phyloP scores from a whole-genome alignment of 208 protist genomes.

The Trypanosoma avium region DNA sequence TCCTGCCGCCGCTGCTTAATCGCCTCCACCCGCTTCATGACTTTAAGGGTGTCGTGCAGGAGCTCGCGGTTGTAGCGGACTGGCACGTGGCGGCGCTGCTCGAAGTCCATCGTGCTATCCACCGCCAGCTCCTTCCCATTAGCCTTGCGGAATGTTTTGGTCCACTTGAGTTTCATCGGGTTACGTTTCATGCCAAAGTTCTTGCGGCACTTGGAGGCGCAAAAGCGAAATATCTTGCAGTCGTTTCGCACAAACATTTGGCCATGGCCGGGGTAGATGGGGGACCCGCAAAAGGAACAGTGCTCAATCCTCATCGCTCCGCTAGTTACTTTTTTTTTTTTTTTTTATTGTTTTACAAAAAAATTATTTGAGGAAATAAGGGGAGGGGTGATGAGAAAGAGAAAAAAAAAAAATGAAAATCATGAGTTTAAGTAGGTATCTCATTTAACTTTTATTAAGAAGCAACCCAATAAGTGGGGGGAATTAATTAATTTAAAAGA shows the following conservation, averaged over 20 bases:
- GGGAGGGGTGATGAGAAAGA: not conserved
- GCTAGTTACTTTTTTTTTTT: constrained; percentile 2
- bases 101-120: constrained; percentile 99
- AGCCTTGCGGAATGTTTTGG: constrained; percentile 98
- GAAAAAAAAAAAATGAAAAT: constrained; percentile 1
- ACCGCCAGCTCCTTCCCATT: constrained; percentile 98
- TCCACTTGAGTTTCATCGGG: constrained; percentile 99
- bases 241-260: constrained; percentile 99
- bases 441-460: too few species aligned
- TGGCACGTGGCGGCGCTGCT: constrained; percentile 97
- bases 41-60: constrained; percentile 92
- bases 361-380: not conserved
- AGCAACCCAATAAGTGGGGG: too few species aligned
- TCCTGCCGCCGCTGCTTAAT: constrained; percentile 95
- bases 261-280: constrained; percentile 99
- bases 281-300: constrained; percentile 97
- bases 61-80: constrained; percentile 99
- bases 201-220: constrained; percentile 98
- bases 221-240: constrained; percentile 96
- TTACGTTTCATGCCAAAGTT: constrained; percentile 99
- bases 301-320: constrained; percentile 96
- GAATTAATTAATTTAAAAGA: too few species aligned
- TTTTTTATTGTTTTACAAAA: not conserved
- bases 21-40: constrained; percentile 97
- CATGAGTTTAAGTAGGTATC: too few species aligned